Percentiles rank a stretch among this genome's conserved stretches.
phyloP scores from a whole-genome alignment of 164 flowering plant species.

The Cinnamomum micranthum region DNA sequence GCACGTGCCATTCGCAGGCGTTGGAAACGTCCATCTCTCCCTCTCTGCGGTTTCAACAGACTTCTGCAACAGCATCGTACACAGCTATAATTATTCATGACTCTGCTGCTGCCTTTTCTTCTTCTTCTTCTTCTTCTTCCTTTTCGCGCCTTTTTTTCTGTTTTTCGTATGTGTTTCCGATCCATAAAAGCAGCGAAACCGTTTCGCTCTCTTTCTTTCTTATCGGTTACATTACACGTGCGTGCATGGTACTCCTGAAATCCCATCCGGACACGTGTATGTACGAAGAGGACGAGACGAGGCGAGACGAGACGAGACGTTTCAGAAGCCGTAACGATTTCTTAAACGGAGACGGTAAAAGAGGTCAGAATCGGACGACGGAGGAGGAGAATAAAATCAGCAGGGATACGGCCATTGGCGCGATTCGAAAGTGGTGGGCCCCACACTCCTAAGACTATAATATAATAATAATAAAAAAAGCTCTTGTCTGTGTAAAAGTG shows the following conservation, averaged over 20 bases:
- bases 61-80: not conserved
- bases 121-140: not conserved
- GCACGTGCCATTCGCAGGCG: not conserved
- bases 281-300: not conserved
- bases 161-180: no score
- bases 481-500: not conserved
- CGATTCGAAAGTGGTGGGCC: not conserved
- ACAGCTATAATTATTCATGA: no score
- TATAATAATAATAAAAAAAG: not conserved
- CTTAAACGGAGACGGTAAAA: not conserved
- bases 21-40: not conserved
- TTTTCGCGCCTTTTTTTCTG: no score
- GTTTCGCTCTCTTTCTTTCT: not conserved
- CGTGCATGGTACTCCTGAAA: not conserved
- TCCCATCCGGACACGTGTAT: not conserved
- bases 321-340: slow-evolving; percentile 1
- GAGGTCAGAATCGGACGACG: not conserved
- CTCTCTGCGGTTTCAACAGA: not conserved
- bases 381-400: slow-evolving; percentile 2
- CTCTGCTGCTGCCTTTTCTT: not conserved
- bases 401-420: slow-evolving; percentile 6
- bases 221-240: not conserved
- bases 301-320: not conserved
- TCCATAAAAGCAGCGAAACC: not conserved
- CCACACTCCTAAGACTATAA: not conserved